Percentiles rank a stretch among this genome's conserved stretches.
phyloP scores from a whole-genome alignment of 495 filamentous ascomycete genomes.

The Patellaria atrata region DNA sequence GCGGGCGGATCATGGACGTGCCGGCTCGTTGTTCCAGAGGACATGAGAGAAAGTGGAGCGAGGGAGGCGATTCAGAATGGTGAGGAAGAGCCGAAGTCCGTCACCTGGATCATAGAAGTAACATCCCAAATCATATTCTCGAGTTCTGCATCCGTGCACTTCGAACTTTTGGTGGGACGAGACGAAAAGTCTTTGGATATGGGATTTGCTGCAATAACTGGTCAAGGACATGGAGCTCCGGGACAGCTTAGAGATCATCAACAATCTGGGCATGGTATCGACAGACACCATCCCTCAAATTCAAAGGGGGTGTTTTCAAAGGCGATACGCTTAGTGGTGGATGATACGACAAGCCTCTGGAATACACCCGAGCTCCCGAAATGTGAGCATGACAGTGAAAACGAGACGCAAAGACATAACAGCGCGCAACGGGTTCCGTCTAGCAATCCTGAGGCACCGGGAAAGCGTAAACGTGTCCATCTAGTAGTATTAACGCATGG shows the following conservation, averaged over 20 bases:
- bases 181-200: conserved; percentile 69
- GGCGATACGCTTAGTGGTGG: conserved; percentile 59
- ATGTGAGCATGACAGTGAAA: conserved; percentile 37
- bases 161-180: conserved; percentile 70
- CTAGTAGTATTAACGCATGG: conserved; percentile 90
- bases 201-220: conserved; percentile 36
- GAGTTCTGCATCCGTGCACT: conserved; percentile 71
- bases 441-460: conserved; percentile 1
- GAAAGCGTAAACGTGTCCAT: conserved; percentile 60
- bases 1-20: conserved; percentile 77
- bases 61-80: conserved; percentile 18
- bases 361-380: conserved; percentile 69
- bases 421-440: too few relatives aligned
- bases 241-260: conserved; percentile 62
- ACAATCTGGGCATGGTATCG: conserved; percentile 34
- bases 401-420: conserved; percentile 14
- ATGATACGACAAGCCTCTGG: conserved; percentile 84
- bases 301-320: conserved; percentile 64
- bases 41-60: conserved; percentile 40
- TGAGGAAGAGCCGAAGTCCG: conserved; percentile 28
- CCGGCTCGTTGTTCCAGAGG: conserved; percentile 57
- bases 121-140: conserved; percentile 88
- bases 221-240: conserved; percentile 36
- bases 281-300: conserved; percentile 35
- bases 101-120: conserved; percentile 86